These are phyloP conservation scores for Echinosophora koreensis DNA, from an alignment of 306 rosid species.

Conservation along the genomic window DNA sequence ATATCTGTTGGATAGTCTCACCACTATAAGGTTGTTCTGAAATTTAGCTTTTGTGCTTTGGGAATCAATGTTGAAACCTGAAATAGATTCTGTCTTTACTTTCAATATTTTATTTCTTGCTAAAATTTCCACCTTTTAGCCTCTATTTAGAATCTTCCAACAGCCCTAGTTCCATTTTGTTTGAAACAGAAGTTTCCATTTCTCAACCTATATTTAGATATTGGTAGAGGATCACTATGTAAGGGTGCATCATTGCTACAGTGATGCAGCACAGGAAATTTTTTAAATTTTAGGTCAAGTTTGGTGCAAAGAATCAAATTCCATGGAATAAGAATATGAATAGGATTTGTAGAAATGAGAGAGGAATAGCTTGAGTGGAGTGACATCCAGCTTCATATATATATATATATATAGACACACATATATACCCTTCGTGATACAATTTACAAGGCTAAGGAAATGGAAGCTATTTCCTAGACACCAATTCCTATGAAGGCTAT, in stretches of 20 bases:
- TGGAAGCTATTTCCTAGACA: too few species aligned
- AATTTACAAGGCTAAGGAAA: too few species aligned
- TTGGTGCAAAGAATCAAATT: too few species aligned
- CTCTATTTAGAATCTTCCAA: background rate
- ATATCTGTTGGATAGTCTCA: background rate
- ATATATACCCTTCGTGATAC: too few species aligned
- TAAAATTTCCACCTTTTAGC: background rate
- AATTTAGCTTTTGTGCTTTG: slow-evolving; percentile 3
- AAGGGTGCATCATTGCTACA: background rate
- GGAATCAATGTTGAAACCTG: background rate
- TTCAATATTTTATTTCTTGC: background rate
- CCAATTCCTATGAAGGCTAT: too few species aligned
- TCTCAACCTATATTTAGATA: background rate
- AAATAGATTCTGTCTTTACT: background rate
- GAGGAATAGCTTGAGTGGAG: too few species aligned
- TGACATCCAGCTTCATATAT: too few species aligned
- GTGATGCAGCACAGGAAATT: background rate
- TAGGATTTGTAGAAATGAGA: too few species aligned
- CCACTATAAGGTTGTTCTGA: background rate
- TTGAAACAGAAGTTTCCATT: background rate
- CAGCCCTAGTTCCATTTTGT: background rate
- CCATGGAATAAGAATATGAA: too few species aligned
- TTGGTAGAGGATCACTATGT: background rate
- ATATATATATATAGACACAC: too few species aligned
- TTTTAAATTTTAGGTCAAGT: background rate